Evolutionary conservation across 805 yeast genomes (phyloP).

Genomic region (Ogataea glucozyma): DNA sequence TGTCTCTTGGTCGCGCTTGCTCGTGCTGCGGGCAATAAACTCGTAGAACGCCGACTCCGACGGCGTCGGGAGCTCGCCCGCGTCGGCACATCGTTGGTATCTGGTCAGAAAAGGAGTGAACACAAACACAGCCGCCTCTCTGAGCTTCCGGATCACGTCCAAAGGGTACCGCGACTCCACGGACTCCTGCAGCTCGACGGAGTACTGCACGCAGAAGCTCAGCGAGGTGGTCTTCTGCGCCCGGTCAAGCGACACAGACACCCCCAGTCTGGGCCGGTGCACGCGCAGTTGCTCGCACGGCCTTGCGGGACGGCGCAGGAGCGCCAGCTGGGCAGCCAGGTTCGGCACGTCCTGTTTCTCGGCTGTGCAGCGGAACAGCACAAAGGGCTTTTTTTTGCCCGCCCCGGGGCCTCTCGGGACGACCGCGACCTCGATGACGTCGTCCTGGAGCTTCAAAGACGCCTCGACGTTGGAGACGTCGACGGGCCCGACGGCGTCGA

Average conservation of each 20-base stretch:
- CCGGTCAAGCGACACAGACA: constrained; percentile 3
- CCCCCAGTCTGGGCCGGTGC: constrained; percentile 2
- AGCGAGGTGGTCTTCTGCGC: not conserved
- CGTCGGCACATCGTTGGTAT: constrained; percentile 25
- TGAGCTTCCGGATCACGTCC: constrained; percentile 24
- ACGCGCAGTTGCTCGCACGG: constrained; percentile 2
- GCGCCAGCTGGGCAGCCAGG: constrained; percentile 15
- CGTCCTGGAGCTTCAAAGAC: constrained; percentile 6
- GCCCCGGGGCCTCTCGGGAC: constrained; percentile 9
- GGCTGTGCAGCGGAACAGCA: constrained; percentile 7
- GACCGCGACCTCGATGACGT: constrained; percentile 8
- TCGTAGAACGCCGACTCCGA: constrained; percentile 47
- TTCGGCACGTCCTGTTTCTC: constrained; percentile 14
- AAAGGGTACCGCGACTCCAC: constrained; percentile 16
- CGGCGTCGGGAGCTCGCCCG: constrained; percentile 17
- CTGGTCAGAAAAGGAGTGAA: constrained; percentile 23
- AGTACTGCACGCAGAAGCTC: constrained; percentile 4
- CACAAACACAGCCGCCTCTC: constrained; percentile 15
- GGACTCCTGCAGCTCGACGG: constrained; percentile 20
- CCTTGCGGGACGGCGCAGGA: constrained; percentile 9
- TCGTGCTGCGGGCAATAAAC: constrained; percentile 48
- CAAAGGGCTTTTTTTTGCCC: constrained; percentile 9
- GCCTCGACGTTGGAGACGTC: constrained; percentile 16
- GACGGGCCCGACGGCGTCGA: constrained; percentile 5
- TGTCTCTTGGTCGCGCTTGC: too few relatives aligned